These are phyloP conservation scores for Byssothecium circinans DNA, from an alignment of 2,329 filamentous ascomycete species.

Conservation along the genomic window DNA sequence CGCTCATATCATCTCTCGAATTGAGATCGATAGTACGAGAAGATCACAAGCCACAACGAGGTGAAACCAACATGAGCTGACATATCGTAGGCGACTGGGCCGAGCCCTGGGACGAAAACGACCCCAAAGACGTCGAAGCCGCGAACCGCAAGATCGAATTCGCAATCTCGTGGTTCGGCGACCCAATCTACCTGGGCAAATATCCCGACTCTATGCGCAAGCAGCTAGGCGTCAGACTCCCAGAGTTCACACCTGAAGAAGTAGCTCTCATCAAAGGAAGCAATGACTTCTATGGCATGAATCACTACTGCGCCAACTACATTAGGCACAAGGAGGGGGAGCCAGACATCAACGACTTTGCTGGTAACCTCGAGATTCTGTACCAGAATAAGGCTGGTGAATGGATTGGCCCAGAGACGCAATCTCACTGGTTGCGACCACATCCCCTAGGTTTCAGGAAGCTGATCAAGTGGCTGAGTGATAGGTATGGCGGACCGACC, in stretches of 20 bases:
- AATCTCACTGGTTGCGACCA: conserved; percentile 79
- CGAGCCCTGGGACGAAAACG: conserved; percentile 79
- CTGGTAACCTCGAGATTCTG: conserved; percentile 74
- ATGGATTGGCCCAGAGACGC: conserved; percentile 77
- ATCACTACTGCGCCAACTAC: conserved; percentile 89
- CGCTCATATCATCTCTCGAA: background rate
- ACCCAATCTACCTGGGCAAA: conserved; percentile 81
- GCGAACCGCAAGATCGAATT: conserved; percentile 83
- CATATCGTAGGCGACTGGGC: conserved; percentile 65
- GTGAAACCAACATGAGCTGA: conserved; percentile 16
- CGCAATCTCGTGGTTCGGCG: conserved; percentile 83
- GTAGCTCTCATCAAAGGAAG: conserved; percentile 74
- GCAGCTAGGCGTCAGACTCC: conserved; percentile 77
- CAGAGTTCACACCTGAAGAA: conserved; percentile 73
- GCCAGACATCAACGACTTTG: conserved; percentile 66
- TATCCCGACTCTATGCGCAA: conserved; percentile 83
- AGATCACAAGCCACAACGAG: background rate
- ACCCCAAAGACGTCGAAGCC: conserved; percentile 74
- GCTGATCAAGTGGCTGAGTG: conserved; percentile 59
- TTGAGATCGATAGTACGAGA: background rate
- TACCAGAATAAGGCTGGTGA: conserved; percentile 72
- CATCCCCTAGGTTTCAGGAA: conserved; percentile 76
- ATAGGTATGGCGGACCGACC: conserved; percentile 72
- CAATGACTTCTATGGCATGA: conserved; percentile 94
- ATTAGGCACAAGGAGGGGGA: conserved; percentile 70